A percentile compares a stretch with the other conserved stretches of the same genome.
These are phyloP conservation scores for Alternaria sp. DNA, from an alignment of 2,329 filamentous ascomycete genomes.

Conservation along the genomic window DNA sequence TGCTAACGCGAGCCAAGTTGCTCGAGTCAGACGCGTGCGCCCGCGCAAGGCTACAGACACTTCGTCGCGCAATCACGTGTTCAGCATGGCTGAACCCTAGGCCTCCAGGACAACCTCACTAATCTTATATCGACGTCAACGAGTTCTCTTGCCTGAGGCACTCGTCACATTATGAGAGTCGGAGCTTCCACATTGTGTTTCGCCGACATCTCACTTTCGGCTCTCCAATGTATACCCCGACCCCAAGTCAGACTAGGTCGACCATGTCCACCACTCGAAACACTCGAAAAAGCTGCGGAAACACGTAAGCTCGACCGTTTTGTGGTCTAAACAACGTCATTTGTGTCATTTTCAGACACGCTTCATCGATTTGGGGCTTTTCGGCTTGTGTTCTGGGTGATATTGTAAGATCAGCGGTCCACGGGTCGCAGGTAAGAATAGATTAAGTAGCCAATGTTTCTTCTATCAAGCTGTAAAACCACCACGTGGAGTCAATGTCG, in stretches of 20 bases:
- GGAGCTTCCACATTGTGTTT: slow-evolving; percentile 30
- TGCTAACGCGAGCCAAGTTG: slow-evolving; percentile 6
- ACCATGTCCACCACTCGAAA: slow-evolving; percentile 27
- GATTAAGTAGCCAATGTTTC: slow-evolving; percentile 10
- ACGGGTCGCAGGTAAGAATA: slow-evolving; percentile 10
- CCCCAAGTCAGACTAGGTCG: slow-evolving; percentile 17
- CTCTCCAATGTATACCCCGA: slow-evolving; percentile 40
- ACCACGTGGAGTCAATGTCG: neutral
- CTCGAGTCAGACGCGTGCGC: slow-evolving; percentile 11
- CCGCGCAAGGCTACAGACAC: slow-evolving; percentile 10
- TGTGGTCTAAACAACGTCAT: slow-evolving; percentile 22
- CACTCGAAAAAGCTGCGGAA: slow-evolving; percentile 21
- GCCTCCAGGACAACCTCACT: neutral
- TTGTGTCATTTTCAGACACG: slow-evolving; percentile 22
- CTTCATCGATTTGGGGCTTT: slow-evolving; percentile 8
- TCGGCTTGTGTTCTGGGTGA: slow-evolving; percentile 19
- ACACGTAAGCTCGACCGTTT: slow-evolving; percentile 37
- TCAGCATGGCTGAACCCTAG: neutral
- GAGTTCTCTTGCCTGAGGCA: slow-evolving; percentile 11
- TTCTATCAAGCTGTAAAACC: neutral
- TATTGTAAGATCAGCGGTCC: slow-evolving; percentile 7
- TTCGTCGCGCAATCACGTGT: slow-evolving; percentile 15
- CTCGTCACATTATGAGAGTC: slow-evolving; percentile 14
- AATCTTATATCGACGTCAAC: slow-evolving; percentile 10
- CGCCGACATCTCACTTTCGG: slow-evolving; percentile 40